A percentile compares a stretch with the other conserved stretches of the same genome.
These are phyloP conservation scores for Talaromyces stipitatus DNA, from an alignment of 495 filamentous ascomycete species.

Conservation along the genomic window DNA sequence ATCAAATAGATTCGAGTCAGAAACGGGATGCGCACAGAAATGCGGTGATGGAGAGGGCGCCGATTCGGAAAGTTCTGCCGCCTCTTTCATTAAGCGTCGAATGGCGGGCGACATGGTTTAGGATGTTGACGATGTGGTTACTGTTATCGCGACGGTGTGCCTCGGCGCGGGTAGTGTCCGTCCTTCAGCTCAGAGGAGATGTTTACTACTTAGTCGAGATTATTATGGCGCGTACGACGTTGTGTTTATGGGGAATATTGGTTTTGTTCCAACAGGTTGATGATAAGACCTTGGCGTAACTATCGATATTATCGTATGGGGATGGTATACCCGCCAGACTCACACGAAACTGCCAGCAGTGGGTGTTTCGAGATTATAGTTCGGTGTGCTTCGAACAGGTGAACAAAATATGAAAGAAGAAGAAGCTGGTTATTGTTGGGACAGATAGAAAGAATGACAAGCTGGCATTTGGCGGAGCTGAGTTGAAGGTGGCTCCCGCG, in stretches of 20 bases:
- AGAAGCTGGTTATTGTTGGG: neutral
- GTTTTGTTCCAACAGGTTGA: too few species aligned
- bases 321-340: too few species aligned
- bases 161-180: neutral
- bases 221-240: too few species aligned
- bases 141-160: neutral
- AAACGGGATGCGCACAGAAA: constrained; percentile 70
- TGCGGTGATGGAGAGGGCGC: constrained; percentile 57
- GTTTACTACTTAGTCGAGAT: too few species aligned
- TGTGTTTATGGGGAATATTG: too few species aligned
- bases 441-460: constrained; percentile 1
- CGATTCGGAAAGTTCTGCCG: constrained; percentile 66
- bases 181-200: neutral
- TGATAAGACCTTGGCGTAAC: too few species aligned
- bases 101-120: constrained; percentile 22
- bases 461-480: neutral
- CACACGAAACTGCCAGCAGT: neutral
- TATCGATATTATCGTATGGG: too few species aligned
- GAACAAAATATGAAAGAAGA: neutral
- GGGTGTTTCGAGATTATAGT: neutral
- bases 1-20: constrained; percentile 84
- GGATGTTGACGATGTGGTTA: constrained; percentile 1
- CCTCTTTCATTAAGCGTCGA: constrained; percentile 67
- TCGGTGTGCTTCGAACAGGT: neutral
- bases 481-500: neutral